These are phyloP conservation scores for Fagopyrum homotropicum DNA, from an alignment of 148 eudicot species.

Conservation along the genomic window DNA sequence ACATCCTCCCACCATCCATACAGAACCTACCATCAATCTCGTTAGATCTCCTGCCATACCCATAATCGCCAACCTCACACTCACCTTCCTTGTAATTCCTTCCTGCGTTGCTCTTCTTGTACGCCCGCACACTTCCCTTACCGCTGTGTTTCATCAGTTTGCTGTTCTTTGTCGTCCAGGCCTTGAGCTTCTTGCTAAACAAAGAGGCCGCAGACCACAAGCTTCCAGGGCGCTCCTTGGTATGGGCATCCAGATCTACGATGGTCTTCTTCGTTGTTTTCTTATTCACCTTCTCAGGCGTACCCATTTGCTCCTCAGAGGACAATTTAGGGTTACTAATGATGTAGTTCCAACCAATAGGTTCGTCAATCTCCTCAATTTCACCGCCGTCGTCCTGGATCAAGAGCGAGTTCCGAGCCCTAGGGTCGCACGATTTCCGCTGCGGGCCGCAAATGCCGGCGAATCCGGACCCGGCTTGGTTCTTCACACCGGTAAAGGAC, in stretches of 20 bases:
- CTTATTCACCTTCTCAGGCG: background rate
- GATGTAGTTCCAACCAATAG: background rate
- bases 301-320: background rate
- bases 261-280: background rate
- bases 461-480: conserved; percentile 21
- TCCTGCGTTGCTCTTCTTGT: background rate
- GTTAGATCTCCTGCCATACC: conserved; percentile 1
- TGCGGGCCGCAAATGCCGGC: conserved; percentile 37
- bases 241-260: conserved; percentile 4
- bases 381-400: conserved; percentile 22
- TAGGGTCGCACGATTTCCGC: conserved; percentile 51
- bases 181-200: background rate
- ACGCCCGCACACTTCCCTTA: background rate
- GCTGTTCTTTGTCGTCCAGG: conserved; percentile 14
- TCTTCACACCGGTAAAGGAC: conserved; percentile 67
- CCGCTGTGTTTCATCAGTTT: conserved; percentile 24
- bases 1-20: background rate
- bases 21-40: conserved; percentile 10
- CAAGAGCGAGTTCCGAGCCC: conserved; percentile 40
- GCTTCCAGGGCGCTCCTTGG: background rate
- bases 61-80: background rate
- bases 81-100: background rate
- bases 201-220: conserved; percentile 5
- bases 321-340: background rate
- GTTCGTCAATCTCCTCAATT: conserved; percentile 8